Evolutionary conservation across 805 yeast species (phyloP), one percentile per base, ranked within the genome.

Genomic region (Barnettozyma vustinii): DNA sequence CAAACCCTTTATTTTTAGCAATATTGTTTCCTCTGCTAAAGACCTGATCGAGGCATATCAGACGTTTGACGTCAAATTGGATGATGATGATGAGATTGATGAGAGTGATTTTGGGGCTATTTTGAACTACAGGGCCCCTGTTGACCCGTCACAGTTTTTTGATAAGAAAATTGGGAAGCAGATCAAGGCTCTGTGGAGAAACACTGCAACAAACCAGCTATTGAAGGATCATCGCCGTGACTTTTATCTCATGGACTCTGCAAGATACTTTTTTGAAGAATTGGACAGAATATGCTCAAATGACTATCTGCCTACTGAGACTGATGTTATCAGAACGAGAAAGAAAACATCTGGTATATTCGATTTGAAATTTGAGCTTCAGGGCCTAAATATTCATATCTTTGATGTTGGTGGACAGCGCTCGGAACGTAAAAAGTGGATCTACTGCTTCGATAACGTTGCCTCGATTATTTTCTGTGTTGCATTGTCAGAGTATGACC

Each of bases 341-440:
- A 86, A 88, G 63, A 91, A 88, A 68, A 91, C 97, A 0, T 85
- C 96, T 1, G 97, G 97, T 67, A 87, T 91, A 20, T 87, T 83
- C 58, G 97, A 90, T 63, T 82, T 88, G 50, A 74, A 77, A 49
- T 87, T 91, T 59, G 81, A 81, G 51, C 76, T 90, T 79, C 89
- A 86, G 41, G 81, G 80, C 25, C 63, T 83, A 37, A 75, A 76
- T 57, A 69, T 84, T 44, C 87, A 81, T 58, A 72, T 84, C 57
- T 81, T 73, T 61, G 97, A 91, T 65, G 97, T 91, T 43, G 97
- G 97, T 54, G 97, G 97, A 1, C 99, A 94, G 67, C 75, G 99
- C 59, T 82, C 95, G 3, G 99, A 94, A 70, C 81, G 99, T 47
- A 87, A 87, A 61, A 92, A 94, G 67, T 94, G 99, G 99, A 90